phyloP scores from a whole-genome alignment of 148 eudicot genomes.

The Simmondsia chinensis region DNA sequence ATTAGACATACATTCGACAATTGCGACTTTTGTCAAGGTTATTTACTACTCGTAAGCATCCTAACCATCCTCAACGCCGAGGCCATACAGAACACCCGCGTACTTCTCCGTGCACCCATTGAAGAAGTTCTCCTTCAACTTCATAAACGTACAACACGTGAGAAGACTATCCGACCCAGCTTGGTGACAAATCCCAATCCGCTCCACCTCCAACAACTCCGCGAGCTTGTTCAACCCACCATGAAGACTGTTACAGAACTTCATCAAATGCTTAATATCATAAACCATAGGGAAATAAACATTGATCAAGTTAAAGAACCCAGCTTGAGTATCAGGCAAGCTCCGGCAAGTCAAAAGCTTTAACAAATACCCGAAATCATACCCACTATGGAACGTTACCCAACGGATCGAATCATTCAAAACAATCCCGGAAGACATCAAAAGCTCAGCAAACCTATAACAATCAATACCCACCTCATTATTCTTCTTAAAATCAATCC shows the following conservation, averaged over 20 bases:
- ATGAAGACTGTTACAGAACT: constrained; percentile 39
- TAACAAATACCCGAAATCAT: constrained; percentile 46
- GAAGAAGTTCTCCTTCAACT: constrained; percentile 42
- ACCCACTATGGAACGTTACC: constrained; percentile 44
- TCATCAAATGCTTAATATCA: constrained; percentile 43
- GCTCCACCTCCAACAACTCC: constrained; percentile 32
- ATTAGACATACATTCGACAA: constrained; percentile 27
- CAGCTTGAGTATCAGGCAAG: constrained; percentile 31
- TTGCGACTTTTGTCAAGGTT: constrained; percentile 21
- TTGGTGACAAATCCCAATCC: constrained; percentile 35
- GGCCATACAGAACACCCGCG: constrained; percentile 51
- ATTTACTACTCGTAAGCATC: constrained; percentile 14
- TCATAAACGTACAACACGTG: constrained; percentile 30
- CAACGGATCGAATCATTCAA: constrained; percentile 28
- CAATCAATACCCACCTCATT: constrained; percentile 32
- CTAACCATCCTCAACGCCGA: constrained; percentile 32
- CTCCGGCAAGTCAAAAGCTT: constrained; percentile 22
- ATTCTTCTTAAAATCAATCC: constrained; percentile 33
- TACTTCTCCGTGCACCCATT: constrained; percentile 47
- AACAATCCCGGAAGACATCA: constrained; percentile 41
- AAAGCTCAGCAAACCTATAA: constrained; percentile 34
- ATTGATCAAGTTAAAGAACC: constrained; percentile 28
- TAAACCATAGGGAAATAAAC: constrained; percentile 31
- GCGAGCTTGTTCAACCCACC: constrained; percentile 44
- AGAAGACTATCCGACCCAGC: constrained; percentile 45